Evolutionary conservation across 2,329 filamentous ascomycete species (phyloP).

Genomic region (Teratosphaeriaceae sp.): DNA sequence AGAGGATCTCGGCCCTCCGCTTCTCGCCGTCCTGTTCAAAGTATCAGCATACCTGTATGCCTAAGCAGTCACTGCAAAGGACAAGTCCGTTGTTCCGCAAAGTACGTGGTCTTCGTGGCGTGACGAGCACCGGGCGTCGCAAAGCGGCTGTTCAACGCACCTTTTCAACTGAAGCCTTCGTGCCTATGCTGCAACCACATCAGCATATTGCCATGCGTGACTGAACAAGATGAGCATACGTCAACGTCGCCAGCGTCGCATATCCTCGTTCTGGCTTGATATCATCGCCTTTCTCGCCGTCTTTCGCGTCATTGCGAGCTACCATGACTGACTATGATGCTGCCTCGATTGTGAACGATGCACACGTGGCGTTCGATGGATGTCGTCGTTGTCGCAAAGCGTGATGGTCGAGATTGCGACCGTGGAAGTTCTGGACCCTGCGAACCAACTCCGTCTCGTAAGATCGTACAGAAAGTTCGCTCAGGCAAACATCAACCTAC

Average conservation of each 20-base stretch:
- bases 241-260: constrained; percentile 77
- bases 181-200: constrained; percentile 49
- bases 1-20: constrained; percentile 92
- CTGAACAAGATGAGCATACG: constrained; percentile 45
- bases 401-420: constrained; percentile 11
- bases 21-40: constrained; percentile 62
- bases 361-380: background rate
- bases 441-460: background rate
- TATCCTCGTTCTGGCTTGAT: constrained; percentile 63
- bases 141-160: constrained; percentile 43
- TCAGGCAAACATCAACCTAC: background rate
- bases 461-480: background rate
- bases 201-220: constrained; percentile 5
- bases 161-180: constrained; percentile 63
- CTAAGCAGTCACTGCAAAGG: no score
- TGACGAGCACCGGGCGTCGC: no score
- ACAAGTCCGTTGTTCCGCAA: no score
- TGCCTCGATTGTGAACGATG: constrained; percentile 2
- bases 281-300: constrained; percentile 25
- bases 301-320: constrained; percentile 41
- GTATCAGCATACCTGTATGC: no score
- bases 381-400: constrained; percentile 5
- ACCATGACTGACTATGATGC: constrained; percentile 40
- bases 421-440: constrained; percentile 1
- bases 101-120: constrained; percentile 1